Evolutionary conservation across 1,139 yeast species (phyloP).

Genomic region (Debaryomycetaceae sp.): DNA sequence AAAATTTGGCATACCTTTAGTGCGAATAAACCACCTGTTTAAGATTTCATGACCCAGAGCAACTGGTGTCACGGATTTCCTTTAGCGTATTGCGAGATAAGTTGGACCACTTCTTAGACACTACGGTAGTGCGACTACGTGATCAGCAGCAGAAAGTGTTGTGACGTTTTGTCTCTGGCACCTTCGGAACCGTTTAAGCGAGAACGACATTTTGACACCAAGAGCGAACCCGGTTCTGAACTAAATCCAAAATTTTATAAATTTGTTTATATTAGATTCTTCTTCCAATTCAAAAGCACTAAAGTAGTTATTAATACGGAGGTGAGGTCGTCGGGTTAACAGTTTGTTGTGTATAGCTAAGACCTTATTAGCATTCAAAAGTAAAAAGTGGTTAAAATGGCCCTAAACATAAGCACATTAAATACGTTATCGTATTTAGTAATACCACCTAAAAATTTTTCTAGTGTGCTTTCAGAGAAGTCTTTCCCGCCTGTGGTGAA

Average conservation of each 20-base stretch:
- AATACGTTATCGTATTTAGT: slow-evolving; percentile 1
- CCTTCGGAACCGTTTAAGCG: background rate
- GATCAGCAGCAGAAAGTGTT: too few relatives aligned
- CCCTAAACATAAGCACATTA: slow-evolving; percentile 1
- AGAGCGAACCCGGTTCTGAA: background rate
- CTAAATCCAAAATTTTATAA: background rate
- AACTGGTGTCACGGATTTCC: background rate
- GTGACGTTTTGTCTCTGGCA: too few relatives aligned
- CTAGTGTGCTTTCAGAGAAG: slow-evolving; percentile 6
- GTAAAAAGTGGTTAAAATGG: background rate
- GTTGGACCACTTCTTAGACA: too few relatives aligned
- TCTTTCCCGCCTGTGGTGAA: slow-evolving; percentile 12
- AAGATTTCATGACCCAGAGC: background rate
- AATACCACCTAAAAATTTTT: slow-evolving; percentile 8
- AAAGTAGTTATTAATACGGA: too few relatives aligned
- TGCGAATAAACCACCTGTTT: background rate
- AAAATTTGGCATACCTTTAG: background rate
- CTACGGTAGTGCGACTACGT: too few relatives aligned
- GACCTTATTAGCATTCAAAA: too few relatives aligned
- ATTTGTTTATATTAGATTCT: background rate
- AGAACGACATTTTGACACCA: background rate
- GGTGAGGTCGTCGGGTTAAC: too few relatives aligned
- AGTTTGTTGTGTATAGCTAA: too few relatives aligned
- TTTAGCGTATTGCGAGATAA: too few relatives aligned
- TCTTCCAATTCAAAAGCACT: too few relatives aligned